Base-by-base conservation (phyloP, 306 rosid species). In the Citrullus amarus region DNA sequence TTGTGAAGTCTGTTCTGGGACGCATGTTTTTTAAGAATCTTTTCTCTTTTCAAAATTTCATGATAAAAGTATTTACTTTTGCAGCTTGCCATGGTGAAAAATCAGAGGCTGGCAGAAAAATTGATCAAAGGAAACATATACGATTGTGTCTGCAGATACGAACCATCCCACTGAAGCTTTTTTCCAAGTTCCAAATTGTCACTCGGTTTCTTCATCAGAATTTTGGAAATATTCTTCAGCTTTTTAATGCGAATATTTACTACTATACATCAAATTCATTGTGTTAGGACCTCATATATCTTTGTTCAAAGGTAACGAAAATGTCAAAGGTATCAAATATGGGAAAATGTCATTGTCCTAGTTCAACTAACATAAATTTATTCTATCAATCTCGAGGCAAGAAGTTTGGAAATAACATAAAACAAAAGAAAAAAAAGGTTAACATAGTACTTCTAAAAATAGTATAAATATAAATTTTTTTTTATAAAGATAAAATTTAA, bases 71-170 rank as follows among this genome's bases (percentile, higher is more conserved):
- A 13, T 72, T 59, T 9, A 75, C 70, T 78, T 81, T 80, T 70
- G 90, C 96, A 96, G 99, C 98, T 93, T 82, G 98, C 99, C 22
- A 96, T 96, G 99, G 98, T 96, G 86, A 96, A 96, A 86, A 96
- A 96, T 79, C 99, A 89, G 86, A 90, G 99, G 86, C 82, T 96
- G 88, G 99, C 99, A 30, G 97, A 91, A 55, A 96, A 96, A 81
- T 86, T 93, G 90, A 67, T 96, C 50, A 81, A 88, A 63, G 99
- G 99, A 79, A 88, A 90, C 83, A 85, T 96, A 80, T 93, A 89
- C 50, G 88, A 96, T 83, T 93, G 96, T 74, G 86, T 93, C 14
- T 96, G 98, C 92, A 85, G 91, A 83, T 96, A 88, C 51, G 97
- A 96, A 80, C 97, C 98, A 77, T 84, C 87, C 43, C 81, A 79